Conservation (phyloP, 2,329 filamentous ascomycete species). For the Juglanconis sp. region DNA sequence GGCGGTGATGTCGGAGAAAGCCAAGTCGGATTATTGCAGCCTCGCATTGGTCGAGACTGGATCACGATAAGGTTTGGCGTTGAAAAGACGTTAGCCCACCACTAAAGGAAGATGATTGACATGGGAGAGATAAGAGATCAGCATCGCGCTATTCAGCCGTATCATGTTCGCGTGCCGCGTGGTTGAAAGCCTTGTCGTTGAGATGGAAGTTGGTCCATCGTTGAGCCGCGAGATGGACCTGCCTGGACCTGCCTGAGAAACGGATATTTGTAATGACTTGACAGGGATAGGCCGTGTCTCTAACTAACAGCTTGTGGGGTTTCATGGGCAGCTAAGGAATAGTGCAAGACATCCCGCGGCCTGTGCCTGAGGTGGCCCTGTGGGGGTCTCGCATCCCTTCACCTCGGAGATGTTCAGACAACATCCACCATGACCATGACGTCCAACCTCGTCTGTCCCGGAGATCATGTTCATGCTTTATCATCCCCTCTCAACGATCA, state of each 20-base stretch:
- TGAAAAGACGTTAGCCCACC: not conserved
- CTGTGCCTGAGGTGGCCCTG: not conserved
- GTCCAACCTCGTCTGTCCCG: too few species aligned
- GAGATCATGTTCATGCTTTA: too few species aligned
- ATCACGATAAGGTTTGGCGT: conserved; percentile 6
- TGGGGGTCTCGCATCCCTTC: not conserved
- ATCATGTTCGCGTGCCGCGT: not conserved
- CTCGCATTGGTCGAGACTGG: conserved; percentile 5
- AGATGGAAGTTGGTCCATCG: not conserved
- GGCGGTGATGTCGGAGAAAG: conserved; percentile 9
- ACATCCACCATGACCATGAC: too few species aligned
- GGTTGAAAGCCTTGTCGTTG: conserved; percentile 7
- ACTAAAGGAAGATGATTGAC: not conserved
- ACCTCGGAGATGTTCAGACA: conserved; percentile 5
- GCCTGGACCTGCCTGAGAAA: not conserved
- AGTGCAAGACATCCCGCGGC: conserved; percentile 1
- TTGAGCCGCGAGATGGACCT: conserved; percentile 6
- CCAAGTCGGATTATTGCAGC: not conserved
- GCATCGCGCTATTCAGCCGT: not conserved
- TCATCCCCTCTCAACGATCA: too few species aligned
- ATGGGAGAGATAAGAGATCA: too few species aligned
- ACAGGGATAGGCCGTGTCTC: not conserved
- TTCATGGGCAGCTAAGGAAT: not conserved
- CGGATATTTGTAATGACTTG: conserved; percentile 11
- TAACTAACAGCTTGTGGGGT: not conserved